Percentiles rank a stretch among this genome's conserved stretches.
Conservation (phyloP, 164 flowering plant genomes). For the Tetrastigma voinierianum region DNA sequence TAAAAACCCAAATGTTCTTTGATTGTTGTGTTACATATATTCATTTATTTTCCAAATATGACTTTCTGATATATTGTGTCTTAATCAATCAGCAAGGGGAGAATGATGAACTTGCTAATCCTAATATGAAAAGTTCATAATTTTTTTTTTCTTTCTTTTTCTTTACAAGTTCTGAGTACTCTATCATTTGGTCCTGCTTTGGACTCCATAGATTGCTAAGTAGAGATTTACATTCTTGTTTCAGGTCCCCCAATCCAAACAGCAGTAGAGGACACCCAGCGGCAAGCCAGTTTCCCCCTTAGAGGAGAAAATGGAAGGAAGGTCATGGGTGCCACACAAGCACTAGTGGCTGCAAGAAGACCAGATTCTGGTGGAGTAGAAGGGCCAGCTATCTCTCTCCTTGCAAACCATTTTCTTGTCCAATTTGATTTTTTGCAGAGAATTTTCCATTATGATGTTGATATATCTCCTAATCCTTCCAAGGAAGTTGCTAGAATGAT, state of each 20-base stretch:
- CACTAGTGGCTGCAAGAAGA: constrained; percentile 56
- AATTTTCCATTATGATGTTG: constrained; percentile 83
- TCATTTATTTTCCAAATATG: not conserved
- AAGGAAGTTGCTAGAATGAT: constrained; percentile 76
- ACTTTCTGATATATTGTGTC: not conserved
- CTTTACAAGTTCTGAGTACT: not conserved
- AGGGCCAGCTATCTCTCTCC: constrained; percentile 65
- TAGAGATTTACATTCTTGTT: not conserved
- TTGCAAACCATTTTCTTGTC: constrained; percentile 91
- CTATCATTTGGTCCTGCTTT: not conserved
- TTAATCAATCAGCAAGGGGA: not conserved
- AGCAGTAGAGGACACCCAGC: constrained; percentile 29
- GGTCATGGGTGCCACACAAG: constrained; percentile 18
- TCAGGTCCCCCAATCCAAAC: constrained; percentile 6
- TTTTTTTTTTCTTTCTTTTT: not conserved
- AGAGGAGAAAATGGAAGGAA: constrained; percentile 34
- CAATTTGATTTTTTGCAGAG: constrained; percentile 54
- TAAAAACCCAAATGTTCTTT: not conserved
- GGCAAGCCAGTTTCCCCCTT: constrained; percentile 14
- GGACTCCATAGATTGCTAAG: not conserved
- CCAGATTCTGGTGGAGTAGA: constrained; percentile 89
- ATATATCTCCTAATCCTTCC: constrained; percentile 78
- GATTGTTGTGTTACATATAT: not conserved
- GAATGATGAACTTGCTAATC: not conserved
- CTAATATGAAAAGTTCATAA: not conserved